Base-by-base conservation (phyloP, 164 flowering plant genomes). In the Annona cherimola region DNA sequence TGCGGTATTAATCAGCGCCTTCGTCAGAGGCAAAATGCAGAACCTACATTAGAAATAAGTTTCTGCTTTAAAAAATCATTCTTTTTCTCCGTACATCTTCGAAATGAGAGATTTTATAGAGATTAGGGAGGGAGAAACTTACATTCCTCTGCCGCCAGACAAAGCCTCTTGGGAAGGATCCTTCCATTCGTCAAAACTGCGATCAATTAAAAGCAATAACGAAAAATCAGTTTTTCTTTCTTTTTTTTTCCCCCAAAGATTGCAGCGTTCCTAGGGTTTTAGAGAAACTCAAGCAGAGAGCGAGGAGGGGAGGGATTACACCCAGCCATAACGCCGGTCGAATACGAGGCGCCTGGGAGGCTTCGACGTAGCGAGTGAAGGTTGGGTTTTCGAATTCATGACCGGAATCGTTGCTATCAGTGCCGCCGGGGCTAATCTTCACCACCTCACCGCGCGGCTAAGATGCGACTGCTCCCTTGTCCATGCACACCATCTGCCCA, bases 91-190 rank as follows among this genome's bases (percentile, higher is more conserved):
- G 19, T n/a, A 39, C 18, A 39, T 18, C 19, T 3, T 67, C 16
- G 61, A 14, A 19, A 12, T 42, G 8, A 1, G 64, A n/a, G 55
- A 26, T 18, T 42, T 3, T 50, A 11, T 50, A 4, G 65, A 62
- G 41, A 20, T 62, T 20, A 20, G 12, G 11, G 7, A 71, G 8
- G 55, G 43, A 57, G 54, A 44, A 43, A 26, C 76, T 66, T 73
- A 87, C 91, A 87, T 86, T 82, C 89, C 89, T 43, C 89, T 81
- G 72, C 88, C 89, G 44, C 88, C 88, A 5, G 87, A 70, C 16
- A 87, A 77, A 68, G 91, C 91, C 77, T 83, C 91, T 73, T 83
- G 81, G 1, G 85, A 78, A 63, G 91, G 91, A 63, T 82, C 82
- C 78, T 74, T 87, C 89, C 88, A 84, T 64, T 86, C 88, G 74